A percentile compares a stretch with the other conserved stretches of the same genome.
phyloP scores from a whole-genome alignment of 345 rosid genomes.

The Xanthoceras sorbifolium region DNA sequence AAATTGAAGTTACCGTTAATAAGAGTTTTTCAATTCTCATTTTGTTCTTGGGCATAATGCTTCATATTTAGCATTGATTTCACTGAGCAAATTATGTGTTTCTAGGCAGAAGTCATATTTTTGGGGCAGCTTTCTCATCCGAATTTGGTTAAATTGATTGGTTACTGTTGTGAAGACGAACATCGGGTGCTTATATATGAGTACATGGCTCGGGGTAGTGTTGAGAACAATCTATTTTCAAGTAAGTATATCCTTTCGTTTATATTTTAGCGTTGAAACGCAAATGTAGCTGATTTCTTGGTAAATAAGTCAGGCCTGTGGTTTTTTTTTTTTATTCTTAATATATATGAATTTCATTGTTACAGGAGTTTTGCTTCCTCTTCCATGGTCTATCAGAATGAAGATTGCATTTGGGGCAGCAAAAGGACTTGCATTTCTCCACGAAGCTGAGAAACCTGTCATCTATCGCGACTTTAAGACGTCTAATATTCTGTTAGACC shows the following conservation, averaged over 20 bases:
- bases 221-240: constrained; percentile 94
- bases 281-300: not conserved
- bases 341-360: constrained; percentile 1
- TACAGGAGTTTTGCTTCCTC: constrained; percentile 86
- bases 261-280: not conserved
- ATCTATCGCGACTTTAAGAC: constrained; percentile 96
- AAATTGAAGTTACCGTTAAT: not conserved
- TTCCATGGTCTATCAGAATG: constrained; percentile 89
- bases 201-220: constrained; percentile 96
- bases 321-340: not conserved
- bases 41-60: not conserved
- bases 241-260: constrained; percentile 45
- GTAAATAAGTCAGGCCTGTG: not conserved
- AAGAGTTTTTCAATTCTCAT: not conserved
- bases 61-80: constrained; percentile 16
- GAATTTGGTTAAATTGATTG: not conserved
- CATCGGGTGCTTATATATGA: constrained; percentile 89
- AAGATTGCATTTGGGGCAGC: constrained; percentile 99
- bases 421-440: constrained; percentile 97
- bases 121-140: constrained; percentile 79
- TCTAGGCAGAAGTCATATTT: constrained; percentile 96
- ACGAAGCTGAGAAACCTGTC: constrained; percentile 94
- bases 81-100: constrained; percentile 18
- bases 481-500: constrained; percentile 90
- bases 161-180: constrained; percentile 37